phyloP scores from a whole-genome alignment of 352 stramenopile genomes.

The Pythium guiyangense region DNA sequence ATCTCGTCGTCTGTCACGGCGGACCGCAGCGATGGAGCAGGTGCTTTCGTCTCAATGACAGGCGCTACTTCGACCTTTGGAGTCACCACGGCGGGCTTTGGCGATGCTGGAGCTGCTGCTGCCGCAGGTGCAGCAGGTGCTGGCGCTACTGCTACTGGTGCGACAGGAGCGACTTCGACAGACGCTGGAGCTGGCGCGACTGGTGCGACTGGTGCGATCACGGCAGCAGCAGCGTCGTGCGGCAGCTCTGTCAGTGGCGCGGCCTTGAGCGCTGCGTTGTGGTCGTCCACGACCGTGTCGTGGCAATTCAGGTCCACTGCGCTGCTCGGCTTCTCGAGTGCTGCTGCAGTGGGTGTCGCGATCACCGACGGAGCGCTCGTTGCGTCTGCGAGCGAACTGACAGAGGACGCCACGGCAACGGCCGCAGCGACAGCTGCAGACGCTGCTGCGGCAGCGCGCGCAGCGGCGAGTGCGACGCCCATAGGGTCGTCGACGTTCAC shows the following conservation, averaged over 20 bases:
- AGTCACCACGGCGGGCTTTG: conserved; percentile 6
- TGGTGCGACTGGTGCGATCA: background rate
- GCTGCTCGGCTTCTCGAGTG: background rate
- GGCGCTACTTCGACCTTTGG: conserved; percentile 1
- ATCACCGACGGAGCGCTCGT: conserved; percentile 15
- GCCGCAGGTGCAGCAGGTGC: background rate
- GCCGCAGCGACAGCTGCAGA: conserved; percentile 15
- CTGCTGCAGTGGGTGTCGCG: conserved; percentile 1
- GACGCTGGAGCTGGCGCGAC: background rate
- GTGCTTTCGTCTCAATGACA: background rate
- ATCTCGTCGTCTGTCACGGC: conserved; percentile 61
- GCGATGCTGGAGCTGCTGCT: background rate
- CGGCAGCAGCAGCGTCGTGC: background rate
- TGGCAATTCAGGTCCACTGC: conserved; percentile 25
- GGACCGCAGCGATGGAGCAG: conserved; percentile 4
- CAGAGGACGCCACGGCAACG: conserved; percentile 1
- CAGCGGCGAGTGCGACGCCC: background rate
- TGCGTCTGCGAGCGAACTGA: conserved; percentile 9
- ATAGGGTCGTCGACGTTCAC: conserved; percentile 1
- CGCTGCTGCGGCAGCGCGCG: conserved; percentile 6
- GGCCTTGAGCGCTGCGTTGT: conserved; percentile 18
- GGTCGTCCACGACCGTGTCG: conserved; percentile 39
- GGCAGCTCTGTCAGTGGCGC: background rate
- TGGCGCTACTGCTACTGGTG: background rate
- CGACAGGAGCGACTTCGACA: background rate